phyloP scores from a whole-genome alignment of 768 basidiomycete species.

The Russula earlei region DNA sequence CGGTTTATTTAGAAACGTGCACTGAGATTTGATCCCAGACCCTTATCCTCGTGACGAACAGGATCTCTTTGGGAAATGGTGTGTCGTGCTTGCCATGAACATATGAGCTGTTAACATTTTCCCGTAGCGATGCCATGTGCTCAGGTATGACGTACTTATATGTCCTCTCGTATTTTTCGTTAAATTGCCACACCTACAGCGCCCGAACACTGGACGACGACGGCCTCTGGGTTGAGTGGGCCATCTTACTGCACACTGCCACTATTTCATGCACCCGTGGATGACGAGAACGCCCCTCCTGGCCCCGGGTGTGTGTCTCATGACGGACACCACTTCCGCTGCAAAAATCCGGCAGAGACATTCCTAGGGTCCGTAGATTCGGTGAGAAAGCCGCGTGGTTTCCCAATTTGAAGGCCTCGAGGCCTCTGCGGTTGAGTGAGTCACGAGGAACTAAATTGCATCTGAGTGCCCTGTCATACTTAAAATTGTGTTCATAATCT shows the following conservation, averaged over 20 bases:
- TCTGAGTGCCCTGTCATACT: too few relatives aligned
- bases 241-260: slow-evolving; percentile 48
- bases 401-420: too few relatives aligned
- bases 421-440: too few relatives aligned
- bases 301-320: slow-evolving; percentile 40
- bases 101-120: neutral
- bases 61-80: slow-evolving; percentile 45
- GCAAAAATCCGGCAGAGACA: slow-evolving; percentile 44
- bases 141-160: slow-evolving; percentile 28
- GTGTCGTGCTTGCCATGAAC: slow-evolving; percentile 10
- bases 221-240: slow-evolving; percentile 26
- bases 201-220: slow-evolving; percentile 38
- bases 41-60: slow-evolving; percentile 51
- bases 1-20: neutral
- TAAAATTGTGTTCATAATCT: too few relatives aligned
- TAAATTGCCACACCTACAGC: slow-evolving; percentile 27
- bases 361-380: too few relatives aligned
- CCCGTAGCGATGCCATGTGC: slow-evolving; percentile 41
- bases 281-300: slow-evolving; percentile 21
- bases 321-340: slow-evolving; percentile 47
- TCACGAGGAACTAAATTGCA: too few relatives aligned
- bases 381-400: too few relatives aligned
- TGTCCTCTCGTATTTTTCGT: neutral
- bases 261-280: slow-evolving; percentile 39
- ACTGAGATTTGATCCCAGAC: slow-evolving; percentile 27